A percentile compares a stretch with the other conserved stretches of the same genome.
These are phyloP conservation scores for Phytopythium cucurbitacearum DNA, from an alignment of 352 stramenopile genomes.

Conservation along the genomic window DNA sequence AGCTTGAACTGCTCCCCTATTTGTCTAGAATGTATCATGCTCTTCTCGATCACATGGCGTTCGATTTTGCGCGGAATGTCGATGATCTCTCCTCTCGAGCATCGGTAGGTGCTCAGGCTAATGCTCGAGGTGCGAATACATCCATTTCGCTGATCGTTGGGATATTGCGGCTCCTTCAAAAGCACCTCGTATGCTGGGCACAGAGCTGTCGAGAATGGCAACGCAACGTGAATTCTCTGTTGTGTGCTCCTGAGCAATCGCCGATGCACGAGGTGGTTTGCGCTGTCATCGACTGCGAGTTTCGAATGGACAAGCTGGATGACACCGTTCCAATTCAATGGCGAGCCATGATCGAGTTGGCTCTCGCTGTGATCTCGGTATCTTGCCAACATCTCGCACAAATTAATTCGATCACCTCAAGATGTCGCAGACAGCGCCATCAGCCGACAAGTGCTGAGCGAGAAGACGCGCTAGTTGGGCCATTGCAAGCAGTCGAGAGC, in stretches of 20 bases:
- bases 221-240: background rate
- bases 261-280: conserved; percentile 12
- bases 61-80: conserved; percentile 15
- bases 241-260: background rate
- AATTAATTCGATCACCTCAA: background rate
- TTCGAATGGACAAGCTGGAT: conserved; percentile 27
- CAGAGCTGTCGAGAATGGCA: conserved; percentile 17
- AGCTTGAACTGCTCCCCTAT: background rate
- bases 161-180: conserved; percentile 39
- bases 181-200: conserved; percentile 71
- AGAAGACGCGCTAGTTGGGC: background rate
- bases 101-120: too few species aligned
- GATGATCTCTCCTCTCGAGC: background rate
- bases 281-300: conserved; percentile 25
- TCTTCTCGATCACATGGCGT: conserved; percentile 10
- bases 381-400: conserved; percentile 30
- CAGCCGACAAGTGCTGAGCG: background rate
- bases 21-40: conserved; percentile 17
- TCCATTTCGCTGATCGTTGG: conserved; percentile 10
- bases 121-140: background rate
- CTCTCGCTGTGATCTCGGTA: conserved; percentile 15
- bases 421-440: too few species aligned
- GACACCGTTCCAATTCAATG: conserved; percentile 26
- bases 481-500: conserved; percentile 16
- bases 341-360: conserved; percentile 49